phyloP scores from a whole-genome alignment of 169 alveolate genomes.

The Babesia divergens region DNA sequence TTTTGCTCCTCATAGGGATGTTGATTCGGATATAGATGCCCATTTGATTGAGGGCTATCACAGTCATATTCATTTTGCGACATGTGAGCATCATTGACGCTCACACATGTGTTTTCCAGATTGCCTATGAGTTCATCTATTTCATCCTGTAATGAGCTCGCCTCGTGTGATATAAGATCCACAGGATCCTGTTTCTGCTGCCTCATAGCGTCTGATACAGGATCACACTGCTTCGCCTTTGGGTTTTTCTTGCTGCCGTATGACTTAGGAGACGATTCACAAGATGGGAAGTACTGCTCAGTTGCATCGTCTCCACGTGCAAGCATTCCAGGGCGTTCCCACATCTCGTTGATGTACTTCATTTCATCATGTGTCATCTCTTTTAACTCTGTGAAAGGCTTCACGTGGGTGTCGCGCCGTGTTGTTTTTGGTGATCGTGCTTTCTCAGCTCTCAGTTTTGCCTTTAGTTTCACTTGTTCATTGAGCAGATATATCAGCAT shows the following conservation, averaged over 20 bases:
- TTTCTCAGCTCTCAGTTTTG: not conserved
- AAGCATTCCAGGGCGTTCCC: not conserved
- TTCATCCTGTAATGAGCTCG: constrained; percentile 36
- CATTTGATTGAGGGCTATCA: no score
- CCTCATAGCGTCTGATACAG: not conserved
- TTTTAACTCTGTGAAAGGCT: not conserved
- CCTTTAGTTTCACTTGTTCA: constrained; percentile 16
- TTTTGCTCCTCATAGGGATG: not conserved
- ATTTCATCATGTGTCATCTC: constrained; percentile 6
- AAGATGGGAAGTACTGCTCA: no score
- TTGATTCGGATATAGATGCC: no score
- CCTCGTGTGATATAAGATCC: constrained; percentile 12
- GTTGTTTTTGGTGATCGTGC: not conserved
- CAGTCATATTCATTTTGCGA: no score
- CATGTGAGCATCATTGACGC: no score
- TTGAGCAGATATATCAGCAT: constrained; percentile 21
- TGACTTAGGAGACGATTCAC: not conserved
- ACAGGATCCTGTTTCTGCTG: no score
- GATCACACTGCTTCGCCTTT: not conserved
- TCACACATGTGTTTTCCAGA: constrained; percentile 7
- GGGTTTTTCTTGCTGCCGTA: not conserved
- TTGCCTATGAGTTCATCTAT: constrained; percentile 19
- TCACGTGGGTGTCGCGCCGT: not conserved
- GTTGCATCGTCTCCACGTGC: not conserved
- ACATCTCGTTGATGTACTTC: not conserved